Percentiles rank a stretch among this genome's conserved stretches.
phyloP scores from a whole-genome alignment of 495 filamentous ascomycete species.

The Xylaria telfairii region DNA sequence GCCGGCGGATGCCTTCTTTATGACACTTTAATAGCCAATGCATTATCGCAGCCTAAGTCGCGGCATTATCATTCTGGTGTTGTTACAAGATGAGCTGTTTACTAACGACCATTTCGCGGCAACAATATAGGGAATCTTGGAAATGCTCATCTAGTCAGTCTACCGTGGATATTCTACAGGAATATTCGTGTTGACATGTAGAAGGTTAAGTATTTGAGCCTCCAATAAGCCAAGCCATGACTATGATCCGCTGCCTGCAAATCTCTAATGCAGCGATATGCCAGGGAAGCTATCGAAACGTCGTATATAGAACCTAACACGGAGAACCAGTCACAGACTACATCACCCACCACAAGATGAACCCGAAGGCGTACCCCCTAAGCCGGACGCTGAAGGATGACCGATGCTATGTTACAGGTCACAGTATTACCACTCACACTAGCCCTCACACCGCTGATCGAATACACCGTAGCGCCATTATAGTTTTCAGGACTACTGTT shows the following conservation, averaged over 20 bases:
- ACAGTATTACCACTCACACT: conserved; percentile 41
- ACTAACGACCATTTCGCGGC: not conserved
- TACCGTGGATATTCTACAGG: not conserved
- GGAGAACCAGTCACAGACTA: not conserved
- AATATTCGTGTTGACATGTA: not conserved
- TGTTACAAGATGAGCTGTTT: not conserved
- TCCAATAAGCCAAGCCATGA: not conserved
- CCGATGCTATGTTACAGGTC: conserved; percentile 42
- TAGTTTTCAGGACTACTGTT: conserved; percentile 45
- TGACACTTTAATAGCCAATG: not conserved
- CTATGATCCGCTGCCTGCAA: not conserved
- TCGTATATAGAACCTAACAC: too few relatives aligned
- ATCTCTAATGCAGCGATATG: not conserved
- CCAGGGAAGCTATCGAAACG: not conserved
- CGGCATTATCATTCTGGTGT: not conserved
- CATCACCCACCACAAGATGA: not conserved
- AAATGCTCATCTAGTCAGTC: too few relatives aligned
- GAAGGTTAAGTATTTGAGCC: not conserved
- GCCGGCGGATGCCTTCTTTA: not conserved
- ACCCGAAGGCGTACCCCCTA: not conserved
- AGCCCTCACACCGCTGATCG: conserved; percentile 37
- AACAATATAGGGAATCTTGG: not conserved
- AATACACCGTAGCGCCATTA: conserved; percentile 42
- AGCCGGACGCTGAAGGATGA: conserved; percentile 38
- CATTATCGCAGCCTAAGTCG: not conserved